Percentiles rank a stretch among this genome's conserved stretches.
Evolutionary conservation across 1,139 yeast species (phyloP).

Genomic region (Torulaspora pretoriensis): DNA sequence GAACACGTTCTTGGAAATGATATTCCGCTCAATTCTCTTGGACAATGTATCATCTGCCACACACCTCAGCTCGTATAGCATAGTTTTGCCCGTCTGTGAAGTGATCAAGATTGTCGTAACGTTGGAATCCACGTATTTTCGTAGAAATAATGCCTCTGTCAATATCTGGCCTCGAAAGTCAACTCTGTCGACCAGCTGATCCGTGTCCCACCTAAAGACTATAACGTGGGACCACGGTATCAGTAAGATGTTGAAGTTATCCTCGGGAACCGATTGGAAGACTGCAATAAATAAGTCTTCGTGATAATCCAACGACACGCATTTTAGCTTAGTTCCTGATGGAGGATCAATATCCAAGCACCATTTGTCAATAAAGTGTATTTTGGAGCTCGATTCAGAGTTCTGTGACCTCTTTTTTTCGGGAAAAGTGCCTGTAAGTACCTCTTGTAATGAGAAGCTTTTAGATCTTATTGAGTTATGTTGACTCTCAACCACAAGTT

Average conservation of each 20-base stretch:
- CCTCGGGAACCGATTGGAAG: conserved; percentile 9
- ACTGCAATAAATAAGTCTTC: conserved; percentile 10
- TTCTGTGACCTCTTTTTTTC: neutral
- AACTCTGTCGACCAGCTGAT: conserved; percentile 20
- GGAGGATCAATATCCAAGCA: neutral
- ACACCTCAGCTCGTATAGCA: conserved; percentile 24
- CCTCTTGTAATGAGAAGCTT: conserved; percentile 18
- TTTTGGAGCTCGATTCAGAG: neutral
- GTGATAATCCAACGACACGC: conserved; percentile 21
- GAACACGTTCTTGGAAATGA: conserved; percentile 22
- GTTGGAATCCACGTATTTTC: conserved; percentile 9
- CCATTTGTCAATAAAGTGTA: neutral
- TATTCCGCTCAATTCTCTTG: conserved; percentile 20
- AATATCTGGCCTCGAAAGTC: conserved; percentile 24
- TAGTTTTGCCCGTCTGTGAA: conserved; percentile 25
- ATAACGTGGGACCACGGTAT: conserved; percentile 14
- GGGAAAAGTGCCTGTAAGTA: conserved; percentile 11
- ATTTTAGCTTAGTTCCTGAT: conserved; percentile 3
- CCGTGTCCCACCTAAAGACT: conserved; percentile 18
- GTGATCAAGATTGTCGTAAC: conserved; percentile 13
- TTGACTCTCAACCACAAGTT: conserved; percentile 14
- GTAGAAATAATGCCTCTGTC: conserved; percentile 17
- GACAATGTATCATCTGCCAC: conserved; percentile 3
- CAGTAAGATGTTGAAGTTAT: conserved; percentile 1
- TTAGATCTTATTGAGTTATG: conserved; percentile 12